Base-by-base conservation (phyloP, 495 filamentous ascomycete species). In the Glonium stellatum region DNA sequence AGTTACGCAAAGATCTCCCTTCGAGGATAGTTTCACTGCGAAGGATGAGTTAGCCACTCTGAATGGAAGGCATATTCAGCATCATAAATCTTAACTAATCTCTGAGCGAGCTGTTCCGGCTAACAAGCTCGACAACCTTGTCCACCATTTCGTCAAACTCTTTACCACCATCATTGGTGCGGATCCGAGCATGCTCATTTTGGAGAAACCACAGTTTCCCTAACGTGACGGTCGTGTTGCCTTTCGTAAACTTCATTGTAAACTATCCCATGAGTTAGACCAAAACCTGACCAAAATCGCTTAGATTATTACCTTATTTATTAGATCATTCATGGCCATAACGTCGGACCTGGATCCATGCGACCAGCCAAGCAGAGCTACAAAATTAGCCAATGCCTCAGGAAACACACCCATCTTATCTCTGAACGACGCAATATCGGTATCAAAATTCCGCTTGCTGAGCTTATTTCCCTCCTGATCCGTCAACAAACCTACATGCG, bases 331-430 rank as follows among this genome's bases (percentile, higher is more conserved):
- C 57, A 96, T 66, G 36, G 73, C 77, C 76, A 96, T 84, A 41
- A 92, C 95, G 49, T 69, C 63, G 1, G 31, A 35, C 41, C 66
- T 66, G 39, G 77, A 71, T 4, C 77, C 76, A 67, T 90, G 86
- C 35, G 84, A 89, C 92, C 93, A 97, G 12, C 93, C 93, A 36
- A 96, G 72, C 9, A 97, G 77, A 11, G 88, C 82, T 23, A 88
- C 82, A 74, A 92, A 97, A 70, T 97, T 97, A 22, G 85, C 76
- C 31, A 98, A 73, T 0, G 87, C 78, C 25, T 85, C 78, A 0
- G 93, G 84, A 37, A 95, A 82, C 54, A 90, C 79, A 4, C 85
- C 84, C 35, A 78, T 70, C 44, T 51, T 51, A 51, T 88, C 81
- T 56, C 82, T 78, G 73, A 88, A 93, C 23, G 77, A 81, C 4